Percentiles rank a stretch among this genome's conserved stretches.
Conservation (phyloP, 371 early-diverging fungal species). For the Rhizomucor pusillus region DNA sequence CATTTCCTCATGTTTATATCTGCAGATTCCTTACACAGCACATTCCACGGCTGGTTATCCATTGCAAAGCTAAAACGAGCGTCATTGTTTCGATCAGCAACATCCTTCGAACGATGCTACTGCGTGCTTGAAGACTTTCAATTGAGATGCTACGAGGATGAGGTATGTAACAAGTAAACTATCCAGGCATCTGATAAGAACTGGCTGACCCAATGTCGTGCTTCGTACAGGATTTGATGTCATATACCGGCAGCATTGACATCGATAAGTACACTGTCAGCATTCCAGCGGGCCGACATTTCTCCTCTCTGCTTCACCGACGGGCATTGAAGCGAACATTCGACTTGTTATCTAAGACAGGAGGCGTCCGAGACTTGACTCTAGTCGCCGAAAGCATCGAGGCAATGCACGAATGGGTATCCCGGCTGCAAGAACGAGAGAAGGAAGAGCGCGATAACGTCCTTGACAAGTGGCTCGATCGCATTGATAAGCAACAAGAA, state of each 20-base stretch:
- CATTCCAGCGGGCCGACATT: slow-evolving; percentile 5
- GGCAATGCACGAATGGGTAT: slow-evolving; percentile 15
- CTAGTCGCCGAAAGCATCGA: slow-evolving; percentile 12
- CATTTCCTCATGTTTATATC: no score
- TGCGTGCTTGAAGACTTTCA: slow-evolving; percentile 17
- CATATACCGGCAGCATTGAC: slow-evolving; percentile 8
- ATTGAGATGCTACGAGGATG: slow-evolving; percentile 13
- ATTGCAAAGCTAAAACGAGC: not conserved
- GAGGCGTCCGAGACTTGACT: slow-evolving; percentile 9
- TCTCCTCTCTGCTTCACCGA: slow-evolving; percentile 6
- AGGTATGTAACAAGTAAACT: slow-evolving; percentile 2
- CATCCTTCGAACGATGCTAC: slow-evolving; percentile 10
- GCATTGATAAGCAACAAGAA: slow-evolving; percentile 9
- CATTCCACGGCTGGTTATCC: no score
- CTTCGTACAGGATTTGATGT: slow-evolving; percentile 6
- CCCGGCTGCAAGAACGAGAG: slow-evolving; percentile 1
- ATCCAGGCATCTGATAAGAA: not conserved
- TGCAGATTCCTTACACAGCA: no score
- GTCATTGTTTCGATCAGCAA: not conserved
- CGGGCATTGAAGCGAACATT: slow-evolving; percentile 10
- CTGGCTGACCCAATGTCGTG: slow-evolving; percentile 1
- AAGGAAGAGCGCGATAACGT: slow-evolving; percentile 6
- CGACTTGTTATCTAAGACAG: slow-evolving; percentile 11
- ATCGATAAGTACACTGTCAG: slow-evolving; percentile 11
- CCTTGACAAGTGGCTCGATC: slow-evolving; percentile 24